Evolutionary conservation across 1,284 basidiomycete species (phyloP), one percentile per base, ranked within the genome.

Genomic region (Rhodofomes roseus): DNA sequence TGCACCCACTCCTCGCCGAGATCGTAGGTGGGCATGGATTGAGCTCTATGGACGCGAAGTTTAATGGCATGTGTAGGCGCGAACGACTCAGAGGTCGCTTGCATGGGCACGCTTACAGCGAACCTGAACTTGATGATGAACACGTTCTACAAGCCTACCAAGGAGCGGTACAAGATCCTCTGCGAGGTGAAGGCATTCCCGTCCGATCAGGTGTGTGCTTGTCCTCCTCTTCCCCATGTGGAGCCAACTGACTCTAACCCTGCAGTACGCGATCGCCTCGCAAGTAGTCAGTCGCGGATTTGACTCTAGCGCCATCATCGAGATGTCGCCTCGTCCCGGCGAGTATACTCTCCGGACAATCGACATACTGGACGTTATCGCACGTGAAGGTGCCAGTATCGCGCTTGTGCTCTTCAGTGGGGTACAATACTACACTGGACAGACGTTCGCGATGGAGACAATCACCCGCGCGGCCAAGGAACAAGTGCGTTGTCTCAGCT

Each of bases 361-460:
- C 68, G 97, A 99, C 76, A 96, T 99, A 65, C 77, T 98, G 20
- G 78, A 82, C 48, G 79, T 79, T 40, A 87, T 99, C 67, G 83
- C 86, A 55, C 80, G 84, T 66, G 83, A 95, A 71, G 92, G 91
- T 20, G 61, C 78, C 36, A 79, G 84, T 63, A 93, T 97, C 65
- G 92, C 95, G 25, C 80, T 98, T 54, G 93, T 98, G 58, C 83
- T 96, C 63, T 90, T 98, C 70, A 88, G 90, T 59, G 93, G 94
- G 1, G 85, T 97, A 12, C 96, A 99, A 74, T 99, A 96, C 79
- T 98, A 98, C 76, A 96, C 95, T 12, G 97, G 96, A n/a, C 96
- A 99, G 75, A 85, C 82, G 73, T 98, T 99, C 76, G 90, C 94
- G 58, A 93, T 98, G 77, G 70, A 89, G 69, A 76, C 77, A 25